phyloP scores from a whole-genome alignment of 805 yeast genomes.

The Ogataea neopini region DNA sequence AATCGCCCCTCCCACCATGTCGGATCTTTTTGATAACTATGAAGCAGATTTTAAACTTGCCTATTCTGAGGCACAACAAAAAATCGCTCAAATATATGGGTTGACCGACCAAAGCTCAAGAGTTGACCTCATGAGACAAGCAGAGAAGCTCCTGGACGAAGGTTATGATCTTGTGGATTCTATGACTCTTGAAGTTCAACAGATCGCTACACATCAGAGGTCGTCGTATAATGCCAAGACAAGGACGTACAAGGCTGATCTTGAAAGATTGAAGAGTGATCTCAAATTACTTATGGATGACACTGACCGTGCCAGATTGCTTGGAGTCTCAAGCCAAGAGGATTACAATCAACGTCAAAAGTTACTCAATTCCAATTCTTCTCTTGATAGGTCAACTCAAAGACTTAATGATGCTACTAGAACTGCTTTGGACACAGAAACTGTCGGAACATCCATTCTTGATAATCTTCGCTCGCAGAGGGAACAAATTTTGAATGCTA shows the following conservation, averaged over 20 bases:
- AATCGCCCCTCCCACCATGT: too few species aligned
- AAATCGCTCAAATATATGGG: constrained; percentile 54
- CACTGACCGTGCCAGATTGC: constrained; percentile 69
- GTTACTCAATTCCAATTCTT: constrained; percentile 71
- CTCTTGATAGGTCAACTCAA: constrained; percentile 80
- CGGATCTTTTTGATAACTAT: constrained; percentile 61
- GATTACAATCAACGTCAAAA: constrained; percentile 75
- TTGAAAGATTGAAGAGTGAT: constrained; percentile 55
- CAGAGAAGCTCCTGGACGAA: constrained; percentile 74
- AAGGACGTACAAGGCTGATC: constrained; percentile 65
- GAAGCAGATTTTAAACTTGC: constrained; percentile 74
- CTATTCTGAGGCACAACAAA: constrained; percentile 66
- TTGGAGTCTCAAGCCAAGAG: constrained; percentile 54
- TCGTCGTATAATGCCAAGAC: constrained; percentile 72
- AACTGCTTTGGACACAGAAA: constrained; percentile 89
- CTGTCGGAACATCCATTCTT: constrained; percentile 86
- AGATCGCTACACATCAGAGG: constrained; percentile 73
- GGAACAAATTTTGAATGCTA: constrained; percentile 83
- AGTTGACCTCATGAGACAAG: constrained; percentile 54
- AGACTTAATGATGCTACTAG: constrained; percentile 85
- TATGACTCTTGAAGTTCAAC: constrained; percentile 82
- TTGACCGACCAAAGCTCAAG: constrained; percentile 49
- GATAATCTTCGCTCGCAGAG: constrained; percentile 89
- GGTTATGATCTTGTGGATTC: constrained; percentile 81
- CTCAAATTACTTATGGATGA: constrained; percentile 63